Base-by-base conservation (phyloP, 495 filamentous ascomycete species). In the Chaetomium cochliodes region DNA sequence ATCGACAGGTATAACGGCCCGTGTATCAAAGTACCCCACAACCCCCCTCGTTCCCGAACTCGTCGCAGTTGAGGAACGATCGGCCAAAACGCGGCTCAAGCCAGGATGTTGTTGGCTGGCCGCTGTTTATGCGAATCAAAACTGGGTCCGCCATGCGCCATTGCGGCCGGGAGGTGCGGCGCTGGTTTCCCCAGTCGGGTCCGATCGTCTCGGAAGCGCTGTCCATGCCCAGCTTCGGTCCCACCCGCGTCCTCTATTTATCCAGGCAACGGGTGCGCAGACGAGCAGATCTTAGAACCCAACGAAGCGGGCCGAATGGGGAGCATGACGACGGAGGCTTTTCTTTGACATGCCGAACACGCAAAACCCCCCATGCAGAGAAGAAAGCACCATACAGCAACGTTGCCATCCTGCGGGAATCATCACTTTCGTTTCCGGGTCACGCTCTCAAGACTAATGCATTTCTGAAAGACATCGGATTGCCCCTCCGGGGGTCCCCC, bases 1-100 rank as follows among this genome's bases (percentile, higher is more conserved):
- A 60, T 65, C 63, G 56, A 53, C 63, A 58, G 63, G 55, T 59
- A 41, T 8, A 33, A 30, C 55, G 56, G 63, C 56, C 63, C 63
- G 63, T 12, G 26, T 16, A 54, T 33, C 28, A 16, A 25, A 30
- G 2, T 25, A 20, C 46, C 13, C 22, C 49, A 49, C 26, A 18
- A 51, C 25, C 41, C 18, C 39, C 51, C 37, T 39, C 54, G 23
- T 13, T 15, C 23, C 16, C 16, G 44, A 2, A 12, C 16, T 9
- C 1, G 18, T n/a, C 59, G 47, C 59, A 42, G 22, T 5, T 15
- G 13, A 53, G 59, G 8, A 44, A 28, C 59, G 59, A 61, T 61
- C 59, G 37, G 18, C 59, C 11, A 53, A 20, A 22, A 42, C 16
- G 41, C 50, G 50, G 39, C 57, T 20, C 18, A 49, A 30, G 15